A percentile compares a stretch with the other conserved stretches of the same genome.
Conservation (phyloP, 2,329 filamentous ascomycete genomes). For the Juglanconis oblonga region DNA sequence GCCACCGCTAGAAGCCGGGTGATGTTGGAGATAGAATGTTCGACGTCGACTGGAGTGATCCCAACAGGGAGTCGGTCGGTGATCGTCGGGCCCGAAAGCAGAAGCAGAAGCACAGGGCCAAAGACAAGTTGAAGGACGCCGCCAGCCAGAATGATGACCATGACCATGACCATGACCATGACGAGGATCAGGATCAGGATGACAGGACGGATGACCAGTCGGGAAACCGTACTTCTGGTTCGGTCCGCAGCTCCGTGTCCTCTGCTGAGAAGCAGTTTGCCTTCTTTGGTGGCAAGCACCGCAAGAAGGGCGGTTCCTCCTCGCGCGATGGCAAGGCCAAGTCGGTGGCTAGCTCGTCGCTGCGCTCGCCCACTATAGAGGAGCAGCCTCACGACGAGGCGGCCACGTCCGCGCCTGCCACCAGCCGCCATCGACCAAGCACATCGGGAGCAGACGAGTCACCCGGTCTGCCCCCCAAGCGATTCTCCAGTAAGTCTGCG, state of each 20-base stretch:
- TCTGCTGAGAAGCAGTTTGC: slow-evolving; percentile 38
- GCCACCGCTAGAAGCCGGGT: slow-evolving; percentile 13
- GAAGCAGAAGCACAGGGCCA: slow-evolving; percentile 32
- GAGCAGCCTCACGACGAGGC: background rate
- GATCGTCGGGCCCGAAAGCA: slow-evolving; percentile 51
- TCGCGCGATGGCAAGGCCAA: slow-evolving; percentile 20
- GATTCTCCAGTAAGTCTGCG: slow-evolving; percentile 4
- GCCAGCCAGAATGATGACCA: background rate
- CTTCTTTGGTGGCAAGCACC: slow-evolving; percentile 41
- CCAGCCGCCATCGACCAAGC: slow-evolving; percentile 19
- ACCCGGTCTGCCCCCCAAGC: background rate
- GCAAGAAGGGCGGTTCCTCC: slow-evolving; percentile 29
- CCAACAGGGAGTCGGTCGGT: slow-evolving; percentile 49
- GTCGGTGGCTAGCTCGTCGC: slow-evolving; percentile 7
- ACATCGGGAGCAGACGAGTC: background rate
- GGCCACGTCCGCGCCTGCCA: background rate
- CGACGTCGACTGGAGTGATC: slow-evolving; percentile 58
- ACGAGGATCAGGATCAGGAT: slow-evolving; percentile 21
- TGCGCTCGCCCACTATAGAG: slow-evolving; percentile 7
- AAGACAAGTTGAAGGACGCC: slow-evolving; percentile 25
- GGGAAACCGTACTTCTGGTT: slow-evolving; percentile 31
- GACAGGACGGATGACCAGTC: slow-evolving; percentile 27
- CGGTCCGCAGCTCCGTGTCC: slow-evolving; percentile 42
- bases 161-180: background rate
- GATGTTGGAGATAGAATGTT: slow-evolving; percentile 43